Base-by-base conservation (phyloP, 345 rosid species). In the Alliaria petiolata region DNA sequence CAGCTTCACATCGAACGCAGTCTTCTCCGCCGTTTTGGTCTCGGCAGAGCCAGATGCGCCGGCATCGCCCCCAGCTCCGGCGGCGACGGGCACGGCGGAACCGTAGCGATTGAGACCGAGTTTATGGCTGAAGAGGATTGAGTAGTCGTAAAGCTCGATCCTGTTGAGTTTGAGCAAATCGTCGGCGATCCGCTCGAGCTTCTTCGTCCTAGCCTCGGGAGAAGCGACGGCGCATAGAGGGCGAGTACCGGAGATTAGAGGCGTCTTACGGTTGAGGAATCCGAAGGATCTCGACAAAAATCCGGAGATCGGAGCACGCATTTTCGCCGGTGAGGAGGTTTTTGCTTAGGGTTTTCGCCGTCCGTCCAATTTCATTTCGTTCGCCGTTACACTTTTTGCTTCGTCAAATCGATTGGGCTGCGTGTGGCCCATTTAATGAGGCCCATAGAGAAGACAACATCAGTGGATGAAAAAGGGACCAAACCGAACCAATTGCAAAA, bases 111-210 rank as follows among this genome's bases (percentile, higher is more conserved):
- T 67, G 70, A 89, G 83, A 30, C 97, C 89, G 80, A 88, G 74
- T 75, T 91, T 89, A 66, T 57, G 87, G 22, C 90, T 77, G 79
- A 85, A 86, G 67, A 95, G 92, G 81, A 88, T 80, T 44, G 89
- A 72, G 78, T 89, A 95, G 54, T 95, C 96, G 63, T 79, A 66
- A 13, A 88, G 84, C 81, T 91, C 95, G 43, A 91, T 83, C 62
- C 85, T 80, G n/a, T 83, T 85, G 7, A 93, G 89, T 52, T 78
- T 83, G 45, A 86, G 85, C 13, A 89, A 85, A 11, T 85, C 87
- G 71, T 87, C 92, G 43, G 97, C 87, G 56, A 95, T 85, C 8
- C 95, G 90, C 67, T 91, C 97, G 25, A 91, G 95, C 69, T 95
- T 95, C 79, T 84, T 85, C 14, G 91, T 81, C 10, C 84, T 82